These are phyloP conservation scores for Batrachochytrium dendrobatidis DNA, from an alignment of 371 early-diverging fungal species.

Conservation along the genomic window DNA sequence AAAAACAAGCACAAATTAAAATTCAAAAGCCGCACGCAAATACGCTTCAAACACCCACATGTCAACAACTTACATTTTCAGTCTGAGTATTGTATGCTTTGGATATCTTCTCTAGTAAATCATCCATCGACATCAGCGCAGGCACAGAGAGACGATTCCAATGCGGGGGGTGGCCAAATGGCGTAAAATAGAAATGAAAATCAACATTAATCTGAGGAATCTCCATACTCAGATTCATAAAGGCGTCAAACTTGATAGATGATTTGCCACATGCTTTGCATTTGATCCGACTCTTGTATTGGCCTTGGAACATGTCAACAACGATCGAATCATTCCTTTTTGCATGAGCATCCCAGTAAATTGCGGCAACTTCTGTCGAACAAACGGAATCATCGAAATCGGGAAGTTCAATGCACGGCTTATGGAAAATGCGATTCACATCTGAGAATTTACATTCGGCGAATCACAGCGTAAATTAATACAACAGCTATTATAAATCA, in stretches of 20 bases:
- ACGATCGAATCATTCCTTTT: conserved; percentile 76
- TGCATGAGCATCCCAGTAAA: conserved; percentile 78
- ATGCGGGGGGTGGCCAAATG: no score
- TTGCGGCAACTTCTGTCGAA: conserved; percentile 33
- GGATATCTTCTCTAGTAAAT: no score
- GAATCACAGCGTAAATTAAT: not conserved
- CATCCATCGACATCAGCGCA: no score
- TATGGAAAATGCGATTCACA: conserved; percentile 47
- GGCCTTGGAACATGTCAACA: conserved; percentile 80
- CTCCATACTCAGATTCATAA: conserved; percentile 85
- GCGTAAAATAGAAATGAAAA: no score
- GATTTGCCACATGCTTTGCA: conserved; percentile 54
- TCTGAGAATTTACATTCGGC: conserved; percentile 23
- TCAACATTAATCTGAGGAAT: conserved; percentile 59
- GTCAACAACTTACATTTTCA: no score
- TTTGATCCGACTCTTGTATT: conserved; percentile 65
- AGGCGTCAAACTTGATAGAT: conserved; percentile 78
- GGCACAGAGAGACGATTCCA: no score
- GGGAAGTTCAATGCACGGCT: conserved; percentile 67
- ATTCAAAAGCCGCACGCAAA: no score
- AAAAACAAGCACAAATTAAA: no score
- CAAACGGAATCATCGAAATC: conserved; percentile 60
- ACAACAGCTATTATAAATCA: not conserved
- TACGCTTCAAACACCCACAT: no score
- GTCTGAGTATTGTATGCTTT: no score